phyloP scores from a whole-genome alignment of 345 rosid species.

The Psidium guajava region DNA sequence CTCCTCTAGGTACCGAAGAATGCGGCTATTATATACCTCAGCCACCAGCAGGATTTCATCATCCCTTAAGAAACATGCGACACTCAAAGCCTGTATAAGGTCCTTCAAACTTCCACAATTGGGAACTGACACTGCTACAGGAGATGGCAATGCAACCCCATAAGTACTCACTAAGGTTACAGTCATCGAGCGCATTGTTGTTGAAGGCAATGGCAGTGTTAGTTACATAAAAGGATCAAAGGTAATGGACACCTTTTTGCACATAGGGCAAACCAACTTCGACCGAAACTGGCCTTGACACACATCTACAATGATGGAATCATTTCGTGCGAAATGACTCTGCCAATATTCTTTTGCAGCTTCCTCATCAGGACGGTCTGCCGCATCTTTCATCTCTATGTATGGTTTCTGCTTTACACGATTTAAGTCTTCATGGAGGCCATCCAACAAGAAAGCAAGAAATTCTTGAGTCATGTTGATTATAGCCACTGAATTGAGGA shows the following conservation, averaged over 20 bases:
- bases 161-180: conserved; percentile 41
- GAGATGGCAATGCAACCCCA: conserved; percentile 29
- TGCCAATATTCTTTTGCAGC: conserved; percentile 63
- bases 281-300: conserved; percentile 70
- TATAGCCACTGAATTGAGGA: conserved; percentile 60
- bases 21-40: conserved; percentile 44
- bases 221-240: conserved; percentile 80
- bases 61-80: conserved; percentile 31
- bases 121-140: conserved; percentile 40
- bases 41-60: conserved; percentile 54
- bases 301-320: conserved; percentile 53
- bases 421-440: conserved; percentile 74
- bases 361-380: conserved; percentile 37
- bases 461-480: conserved; percentile 80
- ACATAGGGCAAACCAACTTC: conserved; percentile 54
- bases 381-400: conserved; percentile 48
- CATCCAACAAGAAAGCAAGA: conserved; percentile 69
- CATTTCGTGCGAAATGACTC: conserved; percentile 57
- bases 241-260: conserved; percentile 57
- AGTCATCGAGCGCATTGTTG: conserved; percentile 49
- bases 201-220: conserved; percentile 57
- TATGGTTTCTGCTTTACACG: conserved; percentile 60
- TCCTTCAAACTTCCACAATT: conserved; percentile 44
- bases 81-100: conserved; percentile 38
- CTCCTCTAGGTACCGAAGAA: conserved; percentile 37